Percentiles rank a stretch among this genome's conserved stretches.
Evolutionary conservation across 148 eudicot genomes (phyloP).

Genomic region (Gaultheria prostrata): DNA sequence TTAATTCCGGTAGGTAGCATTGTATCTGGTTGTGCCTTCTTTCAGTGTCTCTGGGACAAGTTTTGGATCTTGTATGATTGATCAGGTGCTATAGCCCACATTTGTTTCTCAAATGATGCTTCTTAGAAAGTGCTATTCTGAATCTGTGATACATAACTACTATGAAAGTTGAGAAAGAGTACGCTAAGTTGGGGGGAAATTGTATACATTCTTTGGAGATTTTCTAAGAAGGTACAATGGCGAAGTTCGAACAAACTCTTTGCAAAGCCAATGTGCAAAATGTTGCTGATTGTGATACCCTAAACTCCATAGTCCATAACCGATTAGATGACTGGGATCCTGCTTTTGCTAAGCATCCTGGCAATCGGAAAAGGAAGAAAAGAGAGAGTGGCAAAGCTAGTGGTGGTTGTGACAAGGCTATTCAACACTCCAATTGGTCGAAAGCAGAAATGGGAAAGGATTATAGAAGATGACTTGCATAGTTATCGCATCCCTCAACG

Average conservation of each 20-base stretch:
- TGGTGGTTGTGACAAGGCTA: too few relatives aligned
- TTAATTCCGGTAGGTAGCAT: not conserved
- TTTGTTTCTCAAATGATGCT: not conserved
- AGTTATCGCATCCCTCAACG: too few relatives aligned
- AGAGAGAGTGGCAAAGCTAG: too few relatives aligned
- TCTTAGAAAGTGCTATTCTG: not conserved
- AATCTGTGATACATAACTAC: slow-evolving; percentile 1
- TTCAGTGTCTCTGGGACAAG: not conserved
- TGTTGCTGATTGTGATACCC: not conserved
- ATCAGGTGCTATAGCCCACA: not conserved
- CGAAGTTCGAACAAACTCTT: not conserved
- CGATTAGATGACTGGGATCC: too few relatives aligned
- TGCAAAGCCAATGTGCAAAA: not conserved
- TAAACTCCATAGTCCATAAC: too few relatives aligned
- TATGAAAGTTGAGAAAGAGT: not conserved
- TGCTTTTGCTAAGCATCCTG: too few relatives aligned
- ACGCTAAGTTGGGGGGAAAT: not conserved
- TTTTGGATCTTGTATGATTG: not conserved
- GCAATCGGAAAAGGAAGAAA: too few relatives aligned
- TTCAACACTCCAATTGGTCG: too few relatives aligned
- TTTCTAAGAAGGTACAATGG: not conserved
- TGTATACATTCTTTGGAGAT: not conserved
- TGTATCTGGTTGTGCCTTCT: not conserved
- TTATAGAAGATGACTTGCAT: too few relatives aligned
- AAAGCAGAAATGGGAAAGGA: too few relatives aligned